Conservation (phyloP, 2,329 filamentous ascomycete genomes). For the Gnomoniopsis sp. region DNA sequence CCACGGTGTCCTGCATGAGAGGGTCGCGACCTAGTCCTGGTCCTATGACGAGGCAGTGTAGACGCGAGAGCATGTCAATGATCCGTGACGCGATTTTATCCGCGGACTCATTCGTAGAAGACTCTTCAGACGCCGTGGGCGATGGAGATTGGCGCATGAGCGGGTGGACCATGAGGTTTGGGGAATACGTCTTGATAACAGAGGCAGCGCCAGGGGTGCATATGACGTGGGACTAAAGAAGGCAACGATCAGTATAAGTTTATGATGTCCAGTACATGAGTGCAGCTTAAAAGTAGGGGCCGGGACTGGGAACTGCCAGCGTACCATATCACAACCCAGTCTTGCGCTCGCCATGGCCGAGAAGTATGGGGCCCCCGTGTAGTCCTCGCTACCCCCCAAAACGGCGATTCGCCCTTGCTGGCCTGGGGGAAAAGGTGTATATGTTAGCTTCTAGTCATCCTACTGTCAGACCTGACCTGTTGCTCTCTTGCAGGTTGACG, state of each 20-base stretch:
- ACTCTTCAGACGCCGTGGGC: conserved; percentile 42
- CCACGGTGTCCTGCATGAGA: conserved; percentile 85
- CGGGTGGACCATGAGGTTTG: conserved; percentile 97
- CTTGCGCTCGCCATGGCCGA: conserved; percentile 94
- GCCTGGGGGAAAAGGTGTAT: conserved; percentile 60
- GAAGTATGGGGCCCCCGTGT: conserved; percentile 96
- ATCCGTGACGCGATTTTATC: conserved; percentile 63
- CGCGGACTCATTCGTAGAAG: conserved; percentile 47
- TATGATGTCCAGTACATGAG: not conserved
- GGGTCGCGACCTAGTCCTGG: conserved; percentile 87
- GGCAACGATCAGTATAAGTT: not conserved
- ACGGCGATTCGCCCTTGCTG: conserved; percentile 90
- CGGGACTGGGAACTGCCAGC: conserved; percentile 16
- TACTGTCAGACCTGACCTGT: not conserved
- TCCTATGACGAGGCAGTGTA: conserved; percentile 91
- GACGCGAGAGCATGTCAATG: conserved; percentile 74
- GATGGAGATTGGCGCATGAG: conserved; percentile 74
- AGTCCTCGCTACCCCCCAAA: conserved; percentile 92
- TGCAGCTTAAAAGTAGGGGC: not conserved
- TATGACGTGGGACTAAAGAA: conserved; percentile 77
- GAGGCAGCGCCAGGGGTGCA: conserved; percentile 83
- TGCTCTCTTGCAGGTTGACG: no score
- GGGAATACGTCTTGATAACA: conserved; percentile 97
- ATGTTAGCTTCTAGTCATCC: conserved; percentile 8
- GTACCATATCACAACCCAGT: conserved; percentile 85